These are phyloP conservation scores for Hexamita inflata DNA, from an alignment of 208 protist species.

Conservation along the genomic window DNA sequence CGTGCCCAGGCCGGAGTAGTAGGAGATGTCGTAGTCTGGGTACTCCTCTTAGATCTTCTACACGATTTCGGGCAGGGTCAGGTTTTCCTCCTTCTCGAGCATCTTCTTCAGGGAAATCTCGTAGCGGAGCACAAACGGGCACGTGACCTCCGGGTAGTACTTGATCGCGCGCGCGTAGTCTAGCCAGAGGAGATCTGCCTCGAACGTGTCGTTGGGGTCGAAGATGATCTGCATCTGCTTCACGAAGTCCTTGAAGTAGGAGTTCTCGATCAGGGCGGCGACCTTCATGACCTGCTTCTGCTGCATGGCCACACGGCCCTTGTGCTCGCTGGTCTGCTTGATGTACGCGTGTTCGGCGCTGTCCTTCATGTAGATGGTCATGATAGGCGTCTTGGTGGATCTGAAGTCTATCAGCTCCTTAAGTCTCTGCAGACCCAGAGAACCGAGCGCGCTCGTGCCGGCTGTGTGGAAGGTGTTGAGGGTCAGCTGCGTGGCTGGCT, in stretches of 20 bases:
- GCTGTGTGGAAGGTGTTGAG: slow-evolving; percentile 99
- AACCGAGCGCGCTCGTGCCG: slow-evolving; percentile 94
- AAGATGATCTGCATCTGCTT: background rate
- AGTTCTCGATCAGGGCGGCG: slow-evolving; percentile 56
- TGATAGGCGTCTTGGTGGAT: slow-evolving; percentile 71
- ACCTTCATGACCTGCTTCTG: slow-evolving; percentile 30
- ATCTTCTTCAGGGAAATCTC: background rate
- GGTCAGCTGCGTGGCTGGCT: slow-evolving; percentile 99
- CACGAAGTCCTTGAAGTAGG: slow-evolving; percentile 78
- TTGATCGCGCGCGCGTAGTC: background rate
- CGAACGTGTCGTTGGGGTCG: background rate
- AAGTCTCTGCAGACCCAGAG: slow-evolving; percentile 93
- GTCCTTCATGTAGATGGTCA: slow-evolving; percentile 69
- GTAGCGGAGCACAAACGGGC: slow-evolving; percentile 11
- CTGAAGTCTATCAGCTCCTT: slow-evolving; percentile 96
- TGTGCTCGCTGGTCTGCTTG: slow-evolving; percentile 65
- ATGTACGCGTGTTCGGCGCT: slow-evolving; percentile 54
- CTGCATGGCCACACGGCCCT: slow-evolving; percentile 42
- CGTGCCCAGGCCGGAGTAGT: background rate
- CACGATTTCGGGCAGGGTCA: no score
- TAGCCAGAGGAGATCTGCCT: background rate
- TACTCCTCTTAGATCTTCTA: no score
- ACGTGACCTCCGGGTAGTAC: background rate
- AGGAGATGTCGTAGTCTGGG: no score
- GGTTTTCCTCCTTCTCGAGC: slow-evolving; percentile 9